A percentile compares a stretch with the other conserved stretches of the same genome.
phyloP scores from a whole-genome alignment of 2,329 filamentous ascomycete species.

The Exophiala xenobiotica region DNA sequence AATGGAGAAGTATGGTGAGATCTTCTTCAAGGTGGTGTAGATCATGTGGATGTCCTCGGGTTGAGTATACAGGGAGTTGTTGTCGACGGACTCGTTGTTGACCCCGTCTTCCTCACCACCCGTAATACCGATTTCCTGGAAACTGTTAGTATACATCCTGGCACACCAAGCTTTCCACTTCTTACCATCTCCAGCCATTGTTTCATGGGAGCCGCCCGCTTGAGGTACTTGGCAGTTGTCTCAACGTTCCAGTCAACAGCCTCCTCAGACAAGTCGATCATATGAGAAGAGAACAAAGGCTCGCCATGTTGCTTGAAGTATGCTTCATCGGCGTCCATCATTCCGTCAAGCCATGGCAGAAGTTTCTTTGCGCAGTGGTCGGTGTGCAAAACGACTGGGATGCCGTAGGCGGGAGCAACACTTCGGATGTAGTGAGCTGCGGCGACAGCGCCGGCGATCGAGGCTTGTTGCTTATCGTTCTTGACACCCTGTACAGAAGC shows the following conservation, averaged over 20 bases:
- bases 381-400: constrained; percentile 92
- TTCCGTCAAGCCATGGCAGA: constrained; percentile 93
- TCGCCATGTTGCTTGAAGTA: constrained; percentile 93
- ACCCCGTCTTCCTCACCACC: constrained; percentile 97
- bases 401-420: constrained; percentile 79
- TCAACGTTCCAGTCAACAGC: constrained; percentile 83
- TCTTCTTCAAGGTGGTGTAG: constrained; percentile 77
- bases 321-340: constrained; percentile 89
- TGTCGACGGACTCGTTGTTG: constrained; percentile 97
- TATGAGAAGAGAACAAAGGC: constrained; percentile 94
- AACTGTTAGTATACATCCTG: constrained; percentile 6
- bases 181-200: constrained; percentile 97
- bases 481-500: constrained; percentile 60
- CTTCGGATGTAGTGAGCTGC: constrained; percentile 91
- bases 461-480: constrained; percentile 82
- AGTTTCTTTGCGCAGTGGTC: constrained; percentile 99
- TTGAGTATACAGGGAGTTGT: constrained; percentile 96
- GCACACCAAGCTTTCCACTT: constrained; percentile 13
- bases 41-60: constrained; percentile 93
- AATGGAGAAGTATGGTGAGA: constrained; percentile 96
- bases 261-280: constrained; percentile 98
- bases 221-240: constrained; percentile 88
- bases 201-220: constrained; percentile 94
- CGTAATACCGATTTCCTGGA: constrained; percentile 81
- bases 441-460: constrained; percentile 82